These are phyloP conservation scores for Candida ascalaphidarum DNA, from an alignment of 805 yeast genomes.

Conservation along the genomic window DNA sequence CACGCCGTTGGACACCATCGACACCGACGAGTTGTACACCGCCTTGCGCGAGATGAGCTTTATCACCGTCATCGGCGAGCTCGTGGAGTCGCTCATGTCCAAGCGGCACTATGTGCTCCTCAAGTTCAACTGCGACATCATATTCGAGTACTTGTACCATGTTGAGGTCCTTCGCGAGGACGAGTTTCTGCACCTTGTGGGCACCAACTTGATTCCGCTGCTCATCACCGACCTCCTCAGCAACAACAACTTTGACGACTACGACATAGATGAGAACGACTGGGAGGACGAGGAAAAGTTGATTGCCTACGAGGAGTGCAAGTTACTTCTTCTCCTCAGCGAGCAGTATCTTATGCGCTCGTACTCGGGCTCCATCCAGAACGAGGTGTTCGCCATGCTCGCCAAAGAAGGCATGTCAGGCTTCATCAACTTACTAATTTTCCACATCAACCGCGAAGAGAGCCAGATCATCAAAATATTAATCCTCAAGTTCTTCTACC, in stretches of 20 bases:
- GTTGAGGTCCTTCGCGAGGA: constrained; percentile 23
- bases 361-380: constrained; percentile 27
- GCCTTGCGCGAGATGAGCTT: constrained; percentile 55
- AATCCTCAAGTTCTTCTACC: constrained; percentile 69
- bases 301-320: constrained; percentile 55
- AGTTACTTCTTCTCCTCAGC: constrained; percentile 64
- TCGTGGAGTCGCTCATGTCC: constrained; percentile 10
- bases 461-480: constrained; percentile 68
- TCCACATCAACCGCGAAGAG: constrained; percentile 65
- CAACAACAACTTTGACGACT: constrained; percentile 25
- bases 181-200: constrained; percentile 22
- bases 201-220: constrained; percentile 16
- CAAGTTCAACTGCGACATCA: constrained; percentile 30
- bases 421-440: constrained; percentile 49
- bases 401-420: constrained; percentile 51
- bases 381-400: constrained; percentile 47
- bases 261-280: constrained; percentile 25
- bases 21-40: constrained; percentile 9
- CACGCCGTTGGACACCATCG: constrained; percentile 8
- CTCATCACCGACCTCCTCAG: constrained; percentile 21
- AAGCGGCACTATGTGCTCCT: constrained; percentile 26
- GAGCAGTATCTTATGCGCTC: constrained; percentile 78
- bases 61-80: constrained; percentile 29
- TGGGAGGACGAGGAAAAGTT: constrained; percentile 36
- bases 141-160: constrained; percentile 32